Evolutionary conservation across 192 early-diverging fungal species (phyloP).

Genomic region (Rhizoclosmatium sp.): DNA sequence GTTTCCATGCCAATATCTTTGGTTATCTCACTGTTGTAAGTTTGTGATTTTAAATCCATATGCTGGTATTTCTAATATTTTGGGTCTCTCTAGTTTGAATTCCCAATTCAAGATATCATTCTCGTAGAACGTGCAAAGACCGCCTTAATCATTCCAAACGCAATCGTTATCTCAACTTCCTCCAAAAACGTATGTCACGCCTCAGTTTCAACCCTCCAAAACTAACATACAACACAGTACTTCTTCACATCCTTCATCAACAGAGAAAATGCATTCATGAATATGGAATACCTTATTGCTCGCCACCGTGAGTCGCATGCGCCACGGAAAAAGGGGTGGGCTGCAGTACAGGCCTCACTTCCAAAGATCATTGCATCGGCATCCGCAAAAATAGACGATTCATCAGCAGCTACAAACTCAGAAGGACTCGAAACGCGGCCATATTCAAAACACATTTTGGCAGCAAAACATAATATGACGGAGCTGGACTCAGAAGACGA

Average conservation of each 20-base stretch:
- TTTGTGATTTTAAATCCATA: neutral
- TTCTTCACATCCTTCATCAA: conserved; percentile 42
- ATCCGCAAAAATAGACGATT: no score
- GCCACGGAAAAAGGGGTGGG: no score
- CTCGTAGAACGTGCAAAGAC: conserved; percentile 37
- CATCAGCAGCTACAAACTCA: no score
- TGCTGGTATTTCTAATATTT: conserved; percentile 11
- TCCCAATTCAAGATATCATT: conserved; percentile 38
- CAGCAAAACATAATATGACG: no score
- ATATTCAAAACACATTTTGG: no score
- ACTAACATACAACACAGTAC: conserved; percentile 20
- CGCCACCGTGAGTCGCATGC: conserved; percentile 18
- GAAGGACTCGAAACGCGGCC: no score
- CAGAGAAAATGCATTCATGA: conserved; percentile 30
- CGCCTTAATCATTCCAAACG: conserved; percentile 35
- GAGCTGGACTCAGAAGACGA: no score
- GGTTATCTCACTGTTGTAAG: conserved; percentile 28
- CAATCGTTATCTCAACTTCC: conserved; percentile 20
- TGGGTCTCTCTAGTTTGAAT: conserved; percentile 24
- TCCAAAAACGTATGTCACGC: conserved; percentile 18
- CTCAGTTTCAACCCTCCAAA: conserved; percentile 1
- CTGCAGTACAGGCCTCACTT: no score
- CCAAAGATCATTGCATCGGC: no score
- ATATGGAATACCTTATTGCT: conserved; percentile 38
- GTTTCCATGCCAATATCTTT: conserved; percentile 38